Conservation (phyloP, 495 filamentous ascomycete genomes). For the Pseudomonodictys pantanalensis region DNA sequence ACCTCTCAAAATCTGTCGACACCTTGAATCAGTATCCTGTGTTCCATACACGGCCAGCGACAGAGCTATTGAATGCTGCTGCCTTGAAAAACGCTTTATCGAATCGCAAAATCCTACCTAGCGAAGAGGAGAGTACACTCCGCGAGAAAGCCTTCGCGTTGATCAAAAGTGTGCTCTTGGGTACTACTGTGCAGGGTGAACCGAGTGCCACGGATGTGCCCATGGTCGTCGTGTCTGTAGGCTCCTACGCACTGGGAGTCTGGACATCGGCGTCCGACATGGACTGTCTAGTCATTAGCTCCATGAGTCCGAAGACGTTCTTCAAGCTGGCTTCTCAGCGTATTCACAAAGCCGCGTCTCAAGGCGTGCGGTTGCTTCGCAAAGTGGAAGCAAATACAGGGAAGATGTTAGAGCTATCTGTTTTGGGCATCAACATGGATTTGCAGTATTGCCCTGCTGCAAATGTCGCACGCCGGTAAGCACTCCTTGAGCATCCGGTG, state of each 20-base stretch:
- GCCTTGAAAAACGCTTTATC: neutral
- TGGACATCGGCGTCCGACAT: slow-evolving; percentile 56
- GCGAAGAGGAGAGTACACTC: slow-evolving; percentile 40
- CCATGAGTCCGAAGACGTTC: slow-evolving; percentile 54
- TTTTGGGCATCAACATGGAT: slow-evolving; percentile 52
- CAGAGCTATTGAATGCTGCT: neutral
- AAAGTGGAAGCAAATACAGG: slow-evolving; percentile 52
- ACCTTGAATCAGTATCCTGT: neutral
- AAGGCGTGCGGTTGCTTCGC: slow-evolving; percentile 50
- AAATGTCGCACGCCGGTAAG: slow-evolving; percentile 44
- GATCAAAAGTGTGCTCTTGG: slow-evolving; percentile 43
- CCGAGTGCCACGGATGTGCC: slow-evolving; percentile 33
- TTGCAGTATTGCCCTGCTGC: slow-evolving; percentile 59
- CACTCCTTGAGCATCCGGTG: neutral
- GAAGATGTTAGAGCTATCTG: slow-evolving; percentile 55
- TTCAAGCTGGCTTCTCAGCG: slow-evolving; percentile 52
- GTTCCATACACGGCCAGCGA: neutral
- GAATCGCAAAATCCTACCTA: slow-evolving; percentile 42
- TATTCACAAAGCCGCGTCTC: slow-evolving; percentile 44
- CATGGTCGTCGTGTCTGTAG: slow-evolving; percentile 54
- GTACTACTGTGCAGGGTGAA: slow-evolving; percentile 9
- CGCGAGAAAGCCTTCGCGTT: slow-evolving; percentile 46
- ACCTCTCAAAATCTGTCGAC: neutral
- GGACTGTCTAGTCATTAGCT: slow-evolving; percentile 58
- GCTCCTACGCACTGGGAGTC: slow-evolving; percentile 58